Percentiles rank a stretch among this genome's conserved stretches.
These are phyloP conservation scores for Neonectria hederae DNA, from an alignment of 2,329 filamentous ascomycete genomes.

Conservation along the genomic window DNA sequence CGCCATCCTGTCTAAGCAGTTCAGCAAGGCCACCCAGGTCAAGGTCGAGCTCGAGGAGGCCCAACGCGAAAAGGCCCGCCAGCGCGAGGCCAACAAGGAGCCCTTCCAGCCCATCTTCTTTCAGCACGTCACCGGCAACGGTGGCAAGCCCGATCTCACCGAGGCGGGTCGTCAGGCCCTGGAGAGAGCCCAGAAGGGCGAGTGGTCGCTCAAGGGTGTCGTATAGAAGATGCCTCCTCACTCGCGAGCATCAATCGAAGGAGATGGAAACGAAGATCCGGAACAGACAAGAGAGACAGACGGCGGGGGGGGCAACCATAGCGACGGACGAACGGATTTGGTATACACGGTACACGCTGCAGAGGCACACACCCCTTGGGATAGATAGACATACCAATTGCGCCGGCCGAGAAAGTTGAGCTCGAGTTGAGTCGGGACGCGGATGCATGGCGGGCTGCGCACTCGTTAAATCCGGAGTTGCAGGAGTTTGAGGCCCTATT, in stretches of 20 bases:
- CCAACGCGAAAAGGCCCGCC: constrained; percentile 84
- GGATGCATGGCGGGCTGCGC: constrained; percentile 40
- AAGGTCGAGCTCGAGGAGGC: constrained; percentile 93
- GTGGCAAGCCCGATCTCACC: constrained; percentile 64
- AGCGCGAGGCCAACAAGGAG: constrained; percentile 74
- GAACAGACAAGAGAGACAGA: background rate
- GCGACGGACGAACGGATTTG: constrained; percentile 26
- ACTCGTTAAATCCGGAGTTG: constrained; percentile 43
- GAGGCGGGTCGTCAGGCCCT: constrained; percentile 62
- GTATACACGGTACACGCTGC: constrained; percentile 34
- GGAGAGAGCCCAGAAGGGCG: constrained; percentile 61
- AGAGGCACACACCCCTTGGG: constrained; percentile 38
- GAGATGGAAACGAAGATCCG: background rate
- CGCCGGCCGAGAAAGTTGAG: constrained; percentile 26
- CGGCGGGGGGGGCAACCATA: background rate
- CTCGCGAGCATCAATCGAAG: background rate
- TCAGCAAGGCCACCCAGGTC: constrained; percentile 80
- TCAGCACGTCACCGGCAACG: constrained; percentile 65
- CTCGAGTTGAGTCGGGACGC: background rate
- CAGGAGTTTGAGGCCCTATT: constrained; percentile 37
- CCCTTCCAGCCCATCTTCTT: constrained; percentile 93
- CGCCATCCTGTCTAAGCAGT: constrained; percentile 86
- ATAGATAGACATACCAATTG: constrained; percentile 39
- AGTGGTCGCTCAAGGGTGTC: constrained; percentile 61
- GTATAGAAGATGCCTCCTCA: constrained; percentile 37